Base-by-base conservation (phyloP, 202 grass and related monocot genomes). In the Setaria viridis region DNA sequence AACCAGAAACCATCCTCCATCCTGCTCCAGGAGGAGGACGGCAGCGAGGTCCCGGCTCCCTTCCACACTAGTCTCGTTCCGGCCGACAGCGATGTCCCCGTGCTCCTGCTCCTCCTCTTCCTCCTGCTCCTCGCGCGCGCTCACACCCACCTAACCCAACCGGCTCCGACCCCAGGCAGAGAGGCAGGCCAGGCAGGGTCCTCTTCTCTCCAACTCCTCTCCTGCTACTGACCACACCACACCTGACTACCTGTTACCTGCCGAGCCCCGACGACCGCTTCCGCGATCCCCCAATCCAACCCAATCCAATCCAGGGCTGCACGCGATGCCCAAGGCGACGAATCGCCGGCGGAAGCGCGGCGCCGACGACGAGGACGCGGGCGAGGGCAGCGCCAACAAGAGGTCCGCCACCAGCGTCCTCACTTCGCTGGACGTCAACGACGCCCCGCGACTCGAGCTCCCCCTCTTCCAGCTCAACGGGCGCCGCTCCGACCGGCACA, bases 401-500 rank as follows among this genome's bases (percentile, higher is more conserved):
- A 56, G 77, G 32, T 65, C 87, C 7, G 85, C 78, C 67, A 74
- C 80, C 15, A 87, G 76, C 60, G 47, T 94, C 54, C 70, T 91
- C 72, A 89, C 89, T 35, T 91, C 92, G 3, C 62, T 91, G 34
- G 87, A 81, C 8, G 89, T 64, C 90, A 80, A 87, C 86, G 15
- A 79, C 30, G 82, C 87, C 7, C 80, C 78, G 42, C 75, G 70
- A 46, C 88, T 32, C n/a, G 74, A 84, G 32, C 84, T 93, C 45
- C 88, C 92, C 11, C 82, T 94, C 34, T 83, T 94, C n/a, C 71
- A 87, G 48, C 85, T 85, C 41, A 92, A 87, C 75, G 79, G 78
- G 62, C 51, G 19, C 17, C 35, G 9, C 64, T 25, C 25, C 25
- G 25, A 25, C 25, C 25, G 25, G 25, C 25, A 25, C 25, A 25